Conservation (phyloP, 2,329 filamentous ascomycete genomes). For the Chlorencoelia australis region DNA sequence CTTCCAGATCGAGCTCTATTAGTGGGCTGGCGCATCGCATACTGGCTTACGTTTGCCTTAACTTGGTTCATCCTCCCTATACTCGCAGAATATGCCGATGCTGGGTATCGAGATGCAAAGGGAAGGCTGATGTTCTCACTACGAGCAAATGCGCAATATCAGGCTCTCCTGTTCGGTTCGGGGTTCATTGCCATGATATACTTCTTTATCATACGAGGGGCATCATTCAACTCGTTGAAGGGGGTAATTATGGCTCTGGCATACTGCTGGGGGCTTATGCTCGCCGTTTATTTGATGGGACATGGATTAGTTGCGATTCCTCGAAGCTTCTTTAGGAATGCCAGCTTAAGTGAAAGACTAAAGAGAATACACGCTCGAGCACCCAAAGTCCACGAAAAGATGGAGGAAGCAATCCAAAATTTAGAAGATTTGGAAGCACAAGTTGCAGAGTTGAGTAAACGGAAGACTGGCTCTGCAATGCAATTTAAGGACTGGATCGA, state of each 20-base stretch:
- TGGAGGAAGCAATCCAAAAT: conserved; percentile 72
- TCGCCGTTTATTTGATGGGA: conserved; percentile 96
- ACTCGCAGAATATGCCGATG: conserved; percentile 88
- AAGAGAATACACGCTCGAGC: conserved; percentile 69
- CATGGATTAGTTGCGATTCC: conserved; percentile 92
- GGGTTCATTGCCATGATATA: conserved; percentile 69
- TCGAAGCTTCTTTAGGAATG: conserved; percentile 66
- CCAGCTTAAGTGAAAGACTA: conserved; percentile 64
- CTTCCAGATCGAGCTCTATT: conserved; percentile 67
- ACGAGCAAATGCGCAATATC: conserved; percentile 79
- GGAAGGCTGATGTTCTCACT: conserved; percentile 76
- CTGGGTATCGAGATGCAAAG: conserved; percentile 80
- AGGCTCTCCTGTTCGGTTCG: conserved; percentile 65
- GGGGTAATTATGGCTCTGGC: conserved; percentile 83
- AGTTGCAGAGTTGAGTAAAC: conserved; percentile 65
- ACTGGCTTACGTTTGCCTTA: conserved; percentile 92
- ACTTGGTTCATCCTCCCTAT: conserved; percentile 94
- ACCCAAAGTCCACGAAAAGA: conserved; percentile 72
- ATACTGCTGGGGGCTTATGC: conserved; percentile 83
- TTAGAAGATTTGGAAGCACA: conserved; percentile 75
- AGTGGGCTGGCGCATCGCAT: conserved; percentile 88
- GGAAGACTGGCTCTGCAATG: conserved; percentile 67
- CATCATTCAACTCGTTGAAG: conserved; percentile 65
- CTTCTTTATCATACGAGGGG: conserved; percentile 68
- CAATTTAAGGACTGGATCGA: conserved; percentile 93